Base-by-base conservation (phyloP, 1,139 yeast species). In the Candida mesenterica region DNA sequence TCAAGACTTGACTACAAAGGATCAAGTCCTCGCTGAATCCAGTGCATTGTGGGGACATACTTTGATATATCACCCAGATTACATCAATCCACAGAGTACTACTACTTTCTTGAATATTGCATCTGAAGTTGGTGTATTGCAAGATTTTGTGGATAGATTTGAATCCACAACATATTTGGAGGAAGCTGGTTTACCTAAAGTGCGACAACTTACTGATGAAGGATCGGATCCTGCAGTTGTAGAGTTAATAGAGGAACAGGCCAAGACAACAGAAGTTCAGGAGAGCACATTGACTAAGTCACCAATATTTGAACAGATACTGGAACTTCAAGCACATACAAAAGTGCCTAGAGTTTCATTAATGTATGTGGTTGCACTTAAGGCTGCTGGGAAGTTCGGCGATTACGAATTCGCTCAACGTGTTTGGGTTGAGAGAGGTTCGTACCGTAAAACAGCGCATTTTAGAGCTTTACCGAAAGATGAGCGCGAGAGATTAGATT, bases 341-440 rank as follows among this genome's bases (percentile, higher is more conserved):
- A 63, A 59, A 36, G 52, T 69, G 4, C 62, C 73, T 2, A 61
- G 90, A 34, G 68, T 68, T 32, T 73, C 79, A 26, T 55, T 72
- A 24, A 57, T 82, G 5, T 88, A 86, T 51, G 72, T 72, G 24
- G 66, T 82, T 14, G 80, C 86, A 4, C 62, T 89, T 46, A 72
- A 75, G 33, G 88, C 89, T 0, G 85, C 89, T 3, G 74, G 76
- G 4, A 65, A 66, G 33, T 74, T 75, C 49, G 63, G 66, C 18
- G 69, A 80, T 41, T 60, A 72, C 33, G 66, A 65, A 1, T 74
- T 82, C 52, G 89, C 90, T 3, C 78, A 79, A 39, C 57, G 61
- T 24, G 67, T 84, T 1, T 87, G 96, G 95, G 58, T 62, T 2
- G 95, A 85, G 52, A 72, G 96, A 51, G 97, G 96, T 2, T 46